Conservation (phyloP, 2,329 filamentous ascomycete genomes). For the Aspergillus sp. region DNA sequence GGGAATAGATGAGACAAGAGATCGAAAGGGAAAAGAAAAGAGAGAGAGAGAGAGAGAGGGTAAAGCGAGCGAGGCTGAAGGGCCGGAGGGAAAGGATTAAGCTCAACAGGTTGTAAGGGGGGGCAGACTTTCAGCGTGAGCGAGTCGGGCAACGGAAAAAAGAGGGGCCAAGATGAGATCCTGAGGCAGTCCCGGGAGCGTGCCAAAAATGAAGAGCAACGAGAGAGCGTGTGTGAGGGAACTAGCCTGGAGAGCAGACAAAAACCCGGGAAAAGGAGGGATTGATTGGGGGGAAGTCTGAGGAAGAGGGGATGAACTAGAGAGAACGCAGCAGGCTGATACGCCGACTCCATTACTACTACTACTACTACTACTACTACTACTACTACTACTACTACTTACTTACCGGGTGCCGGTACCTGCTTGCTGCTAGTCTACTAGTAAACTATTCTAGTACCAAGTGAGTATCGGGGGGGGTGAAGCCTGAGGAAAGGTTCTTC, state of each 20-base stretch:
- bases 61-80: slow-evolving; percentile 12
- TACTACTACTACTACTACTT: too few species aligned
- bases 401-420: neutral
- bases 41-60: slow-evolving; percentile 6
- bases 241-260: neutral
- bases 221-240: neutral
- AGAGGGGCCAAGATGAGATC: slow-evolving; percentile 3
- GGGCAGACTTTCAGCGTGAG: slow-evolving; percentile 1
- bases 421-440: neutral
- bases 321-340: neutral
- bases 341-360: neutral
- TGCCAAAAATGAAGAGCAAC: neutral
- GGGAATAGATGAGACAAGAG: slow-evolving; percentile 3
- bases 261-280: neutral
- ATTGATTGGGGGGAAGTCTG: neutral
- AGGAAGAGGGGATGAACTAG: neutral
- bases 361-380: too few species aligned
- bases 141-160: slow-evolving; percentile 4
- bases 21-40: slow-evolving; percentile 3
- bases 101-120: slow-evolving; percentile 14
- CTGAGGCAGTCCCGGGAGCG: neutral
- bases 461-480: too few species aligned
- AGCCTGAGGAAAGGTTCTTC: neutral
- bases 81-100: slow-evolving; percentile 11
- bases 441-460: too few species aligned